Evolutionary conservation across 2,329 filamentous ascomycete genomes (phyloP).

Genomic region (Metarhizium album): DNA sequence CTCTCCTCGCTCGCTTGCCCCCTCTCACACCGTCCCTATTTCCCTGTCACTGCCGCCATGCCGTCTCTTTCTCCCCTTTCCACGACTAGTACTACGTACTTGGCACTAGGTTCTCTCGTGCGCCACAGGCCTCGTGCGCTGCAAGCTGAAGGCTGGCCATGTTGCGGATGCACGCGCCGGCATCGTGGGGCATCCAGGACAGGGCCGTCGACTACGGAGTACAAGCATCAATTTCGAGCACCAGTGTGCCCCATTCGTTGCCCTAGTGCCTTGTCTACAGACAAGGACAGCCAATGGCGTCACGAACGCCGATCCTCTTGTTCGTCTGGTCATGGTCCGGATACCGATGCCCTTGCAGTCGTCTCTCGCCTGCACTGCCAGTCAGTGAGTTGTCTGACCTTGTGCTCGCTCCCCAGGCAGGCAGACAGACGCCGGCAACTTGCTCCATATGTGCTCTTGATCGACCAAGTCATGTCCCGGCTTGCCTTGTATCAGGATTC

Average conservation of each 20-base stretch:
- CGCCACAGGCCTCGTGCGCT: no score
- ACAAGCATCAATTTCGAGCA: not conserved
- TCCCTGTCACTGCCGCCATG: not conserved
- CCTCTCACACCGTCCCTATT: no score
- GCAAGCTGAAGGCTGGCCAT: not conserved
- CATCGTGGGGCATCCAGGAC: not conserved
- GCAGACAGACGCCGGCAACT: not conserved
- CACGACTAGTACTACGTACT: no score
- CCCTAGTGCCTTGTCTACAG: not conserved
- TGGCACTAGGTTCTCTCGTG: no score
- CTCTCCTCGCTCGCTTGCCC: no score
- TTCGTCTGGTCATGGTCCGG: not conserved
- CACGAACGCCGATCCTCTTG: not conserved
- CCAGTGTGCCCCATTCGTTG: not conserved
- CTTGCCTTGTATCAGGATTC: no score
- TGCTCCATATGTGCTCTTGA: not conserved
- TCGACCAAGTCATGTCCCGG: not conserved
- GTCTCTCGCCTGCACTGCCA: not conserved
- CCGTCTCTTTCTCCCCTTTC: no score
- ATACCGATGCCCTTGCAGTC: no score
- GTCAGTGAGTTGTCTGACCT: not conserved
- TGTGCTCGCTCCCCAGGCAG: not conserved
- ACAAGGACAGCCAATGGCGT: not conserved
- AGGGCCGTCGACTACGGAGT: no score
- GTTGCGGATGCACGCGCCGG: not conserved